A percentile compares a stretch with the other conserved stretches of the same genome.
Evolutionary conservation across 1,284 basidiomycete genomes (phyloP).

Genomic region (Coniferiporia sulphurascens): DNA sequence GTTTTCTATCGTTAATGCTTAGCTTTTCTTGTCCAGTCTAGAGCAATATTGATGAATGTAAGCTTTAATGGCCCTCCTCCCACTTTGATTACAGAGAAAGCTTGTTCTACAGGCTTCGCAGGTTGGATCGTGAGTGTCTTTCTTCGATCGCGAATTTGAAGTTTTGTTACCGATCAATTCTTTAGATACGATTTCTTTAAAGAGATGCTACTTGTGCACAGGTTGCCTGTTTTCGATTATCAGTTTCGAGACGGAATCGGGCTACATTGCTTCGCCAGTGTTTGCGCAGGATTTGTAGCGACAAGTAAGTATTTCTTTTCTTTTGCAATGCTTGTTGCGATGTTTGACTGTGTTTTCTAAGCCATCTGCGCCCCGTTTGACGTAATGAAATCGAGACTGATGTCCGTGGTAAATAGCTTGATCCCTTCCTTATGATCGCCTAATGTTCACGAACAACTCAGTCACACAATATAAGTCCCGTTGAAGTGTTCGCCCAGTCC

Average conservation of each 20-base stretch:
- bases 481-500: slow-evolving; percentile 52
- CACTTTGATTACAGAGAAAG: background rate
- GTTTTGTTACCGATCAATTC: slow-evolving; percentile 6
- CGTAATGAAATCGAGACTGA: slow-evolving; percentile 75
- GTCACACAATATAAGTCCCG: slow-evolving; percentile 43
- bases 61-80: slow-evolving; percentile 26
- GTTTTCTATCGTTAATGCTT: slow-evolving; percentile 3
- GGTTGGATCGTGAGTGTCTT: slow-evolving; percentile 74
- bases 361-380: slow-evolving; percentile 88
- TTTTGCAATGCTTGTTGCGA: slow-evolving; percentile 7
- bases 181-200: slow-evolving; percentile 88
- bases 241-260: slow-evolving; percentile 66
- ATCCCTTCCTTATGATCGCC: background rate
- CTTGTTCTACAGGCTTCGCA: slow-evolving; percentile 58
- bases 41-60: slow-evolving; percentile 88
- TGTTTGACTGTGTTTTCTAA: slow-evolving; percentile 27
- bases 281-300: slow-evolving; percentile 78
- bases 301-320: slow-evolving; percentile 53
- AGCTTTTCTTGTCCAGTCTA: slow-evolving; percentile 35
- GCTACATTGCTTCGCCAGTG: slow-evolving; percentile 61
- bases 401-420: slow-evolving; percentile 54
- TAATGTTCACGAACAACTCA: slow-evolving; percentile 21
- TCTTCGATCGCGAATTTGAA: slow-evolving; percentile 1
- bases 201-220: slow-evolving; percentile 49
- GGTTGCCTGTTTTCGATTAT: slow-evolving; percentile 55